These are phyloP conservation scores for Euphorbia lathyris DNA, from an alignment of 345 rosid species.

Conservation along the genomic window DNA sequence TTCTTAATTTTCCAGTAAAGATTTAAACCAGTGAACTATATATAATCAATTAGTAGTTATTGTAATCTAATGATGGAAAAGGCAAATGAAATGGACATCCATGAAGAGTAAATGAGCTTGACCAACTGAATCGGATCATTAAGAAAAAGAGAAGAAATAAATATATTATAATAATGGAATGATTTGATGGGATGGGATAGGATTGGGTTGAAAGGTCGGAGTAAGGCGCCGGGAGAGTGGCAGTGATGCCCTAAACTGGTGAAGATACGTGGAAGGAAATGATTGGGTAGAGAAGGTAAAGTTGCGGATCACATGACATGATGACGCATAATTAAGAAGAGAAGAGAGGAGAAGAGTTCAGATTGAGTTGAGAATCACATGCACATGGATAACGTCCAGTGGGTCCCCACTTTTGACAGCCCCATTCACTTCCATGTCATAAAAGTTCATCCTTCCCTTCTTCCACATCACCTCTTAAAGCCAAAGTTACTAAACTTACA, in stretches of 20 bases:
- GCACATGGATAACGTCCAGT: constrained; percentile 43
- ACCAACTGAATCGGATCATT: too few species aligned
- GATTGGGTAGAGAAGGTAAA: constrained; percentile 12
- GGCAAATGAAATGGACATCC: too few species aligned
- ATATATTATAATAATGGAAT: too few species aligned
- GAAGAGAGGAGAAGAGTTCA: not conserved
- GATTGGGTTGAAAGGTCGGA: not conserved
- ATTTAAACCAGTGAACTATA: too few species aligned
- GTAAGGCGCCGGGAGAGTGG: not conserved
- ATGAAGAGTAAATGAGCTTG: too few species aligned
- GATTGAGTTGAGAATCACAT: constrained; percentile 35
- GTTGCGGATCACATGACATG: constrained; percentile 18
- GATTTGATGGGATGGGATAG: too few species aligned
- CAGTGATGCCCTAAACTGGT: too few species aligned
- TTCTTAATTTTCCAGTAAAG: too few species aligned
- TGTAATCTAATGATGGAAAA: too few species aligned
- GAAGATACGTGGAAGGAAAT: not conserved
- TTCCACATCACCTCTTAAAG: constrained; percentile 37
- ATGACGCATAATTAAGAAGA: not conserved
- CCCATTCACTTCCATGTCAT: constrained; percentile 38
- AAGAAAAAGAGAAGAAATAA: too few species aligned
- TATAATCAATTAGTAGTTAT: too few species aligned
- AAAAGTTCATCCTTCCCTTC: constrained; percentile 28
- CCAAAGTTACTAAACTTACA: not conserved
- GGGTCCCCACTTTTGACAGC: constrained; percentile 29